These are phyloP conservation scores for Xanthoconium stramineum DNA, from an alignment of 768 basidiomycete species.

Conservation along the genomic window DNA sequence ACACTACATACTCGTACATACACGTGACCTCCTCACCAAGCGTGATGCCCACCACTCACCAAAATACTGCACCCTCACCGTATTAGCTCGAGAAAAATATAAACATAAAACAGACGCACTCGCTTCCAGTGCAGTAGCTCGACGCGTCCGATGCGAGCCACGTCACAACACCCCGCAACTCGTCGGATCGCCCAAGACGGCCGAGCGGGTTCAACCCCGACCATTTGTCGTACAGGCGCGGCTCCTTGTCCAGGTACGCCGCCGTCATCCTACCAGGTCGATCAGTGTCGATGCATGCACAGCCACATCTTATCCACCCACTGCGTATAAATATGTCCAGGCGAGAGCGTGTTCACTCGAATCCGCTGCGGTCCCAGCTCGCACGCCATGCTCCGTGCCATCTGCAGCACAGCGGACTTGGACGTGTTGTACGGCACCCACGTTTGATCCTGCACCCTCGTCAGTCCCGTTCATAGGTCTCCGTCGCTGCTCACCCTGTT, in stretches of 20 bases:
- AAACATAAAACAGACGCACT: conserved; percentile 45
- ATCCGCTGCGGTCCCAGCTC: conserved; percentile 66
- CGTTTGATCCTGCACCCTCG: conserved; percentile 52
- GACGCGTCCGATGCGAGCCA: conserved; percentile 78
- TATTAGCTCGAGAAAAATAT: background rate
- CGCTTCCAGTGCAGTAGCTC: conserved; percentile 79
- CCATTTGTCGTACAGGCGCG: conserved; percentile 64
- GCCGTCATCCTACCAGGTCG: conserved; percentile 60
- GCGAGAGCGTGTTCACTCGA: conserved; percentile 73
- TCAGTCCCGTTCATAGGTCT: background rate
- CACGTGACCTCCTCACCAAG: conserved; percentile 28
- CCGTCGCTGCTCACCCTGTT: conserved; percentile 49
- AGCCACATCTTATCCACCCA: conserved; percentile 33
- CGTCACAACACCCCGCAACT: conserved; percentile 64
- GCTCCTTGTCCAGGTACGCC: conserved; percentile 62
- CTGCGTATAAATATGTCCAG: conserved; percentile 74
- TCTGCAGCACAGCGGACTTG: conserved; percentile 77
- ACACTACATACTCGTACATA: conserved; percentile 6
- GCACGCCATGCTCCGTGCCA: conserved; percentile 80
- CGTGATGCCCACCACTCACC: conserved; percentile 32
- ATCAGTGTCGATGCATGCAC: background rate
- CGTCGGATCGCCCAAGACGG: conserved; percentile 68
- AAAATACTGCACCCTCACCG: conserved; percentile 16
- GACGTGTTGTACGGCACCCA: conserved; percentile 78
- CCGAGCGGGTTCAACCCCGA: conserved; percentile 66